Conservation (phyloP, 2,329 filamentous ascomycete genomes). For the Celoporthe dispersa region DNA sequence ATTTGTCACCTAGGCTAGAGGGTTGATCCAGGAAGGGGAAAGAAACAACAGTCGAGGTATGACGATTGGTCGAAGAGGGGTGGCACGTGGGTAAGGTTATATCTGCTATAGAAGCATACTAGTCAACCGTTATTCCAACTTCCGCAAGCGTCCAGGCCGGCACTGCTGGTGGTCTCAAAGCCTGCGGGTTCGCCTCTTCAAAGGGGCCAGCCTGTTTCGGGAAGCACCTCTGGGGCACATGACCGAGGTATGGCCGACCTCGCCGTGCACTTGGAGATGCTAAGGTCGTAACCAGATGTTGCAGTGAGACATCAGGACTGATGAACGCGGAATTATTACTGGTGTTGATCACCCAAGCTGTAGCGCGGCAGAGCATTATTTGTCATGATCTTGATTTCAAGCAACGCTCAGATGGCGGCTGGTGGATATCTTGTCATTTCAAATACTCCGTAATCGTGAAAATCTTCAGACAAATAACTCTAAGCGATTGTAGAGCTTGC, state of each 20-base stretch:
- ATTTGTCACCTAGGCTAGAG: neutral
- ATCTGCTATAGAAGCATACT: neutral
- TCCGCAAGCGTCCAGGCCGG: neutral
- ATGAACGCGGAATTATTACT: neutral
- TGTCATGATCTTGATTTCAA: neutral
- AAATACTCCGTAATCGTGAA: neutral
- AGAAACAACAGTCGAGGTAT: neutral
- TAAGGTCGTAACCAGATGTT: neutral
- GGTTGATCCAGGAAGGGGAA: too few species aligned
- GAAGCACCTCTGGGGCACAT: neutral
- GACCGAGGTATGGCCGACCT: neutral
- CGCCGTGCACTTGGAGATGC: neutral
- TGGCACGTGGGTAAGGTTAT: neutral
- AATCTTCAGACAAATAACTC: neutral
- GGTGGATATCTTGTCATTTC: neutral
- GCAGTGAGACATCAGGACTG: neutral
- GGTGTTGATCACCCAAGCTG: neutral
- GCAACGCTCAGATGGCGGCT: neutral
- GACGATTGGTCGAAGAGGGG: neutral
- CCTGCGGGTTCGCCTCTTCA: neutral
- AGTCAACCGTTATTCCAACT: neutral
- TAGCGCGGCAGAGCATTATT: neutral
- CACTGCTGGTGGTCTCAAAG: neutral
- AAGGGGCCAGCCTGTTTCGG: neutral
- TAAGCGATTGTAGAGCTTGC: neutral